Evolutionary conservation across 106 monocot species (phyloP).

Genomic region (Dioscorea dumetorum): DNA sequence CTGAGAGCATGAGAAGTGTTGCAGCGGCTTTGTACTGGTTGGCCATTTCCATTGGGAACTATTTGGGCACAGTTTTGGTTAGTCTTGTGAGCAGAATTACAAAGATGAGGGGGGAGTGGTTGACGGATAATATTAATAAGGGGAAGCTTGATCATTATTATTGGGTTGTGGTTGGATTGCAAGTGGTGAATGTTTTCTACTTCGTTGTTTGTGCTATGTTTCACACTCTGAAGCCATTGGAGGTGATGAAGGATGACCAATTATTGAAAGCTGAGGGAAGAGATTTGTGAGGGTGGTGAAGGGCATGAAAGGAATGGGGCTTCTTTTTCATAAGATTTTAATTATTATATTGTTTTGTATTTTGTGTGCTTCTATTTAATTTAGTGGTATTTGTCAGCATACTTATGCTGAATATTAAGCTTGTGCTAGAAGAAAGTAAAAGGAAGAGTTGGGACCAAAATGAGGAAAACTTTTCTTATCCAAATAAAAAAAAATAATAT

Average conservation of each 20-base stretch:
- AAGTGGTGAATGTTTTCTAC: slow-evolving; percentile 24
- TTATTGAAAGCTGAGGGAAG: not conserved
- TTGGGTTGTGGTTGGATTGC: slow-evolving; percentile 27
- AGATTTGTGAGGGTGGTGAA: not conserved
- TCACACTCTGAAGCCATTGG: slow-evolving; percentile 35
- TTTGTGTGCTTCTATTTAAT: too few species aligned
- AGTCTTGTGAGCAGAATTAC: slow-evolving; percentile 35
- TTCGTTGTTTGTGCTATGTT: slow-evolving; percentile 16
- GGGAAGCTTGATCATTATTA: slow-evolving; percentile 26
- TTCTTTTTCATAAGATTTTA: not conserved
- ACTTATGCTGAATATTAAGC: too few species aligned
- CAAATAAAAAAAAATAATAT: too few species aligned
- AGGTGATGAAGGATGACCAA: not conserved
- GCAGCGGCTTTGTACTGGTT: slow-evolving; percentile 58
- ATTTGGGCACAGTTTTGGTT: slow-evolving; percentile 51
- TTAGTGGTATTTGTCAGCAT: too few species aligned
- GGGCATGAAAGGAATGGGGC: not conserved
- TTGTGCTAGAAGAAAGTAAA: too few species aligned
- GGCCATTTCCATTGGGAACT: slow-evolving; percentile 42
- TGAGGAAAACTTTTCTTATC: too few species aligned
- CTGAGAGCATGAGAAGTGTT: slow-evolving; percentile 76
- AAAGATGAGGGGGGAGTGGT: slow-evolving; percentile 32
- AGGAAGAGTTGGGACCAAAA: too few species aligned
- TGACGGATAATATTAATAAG: slow-evolving; percentile 34
- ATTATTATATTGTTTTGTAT: too few species aligned